Evolutionary conservation across 2,329 filamentous ascomycete genomes (phyloP).

Genomic region (Exophiala sideris): DNA sequence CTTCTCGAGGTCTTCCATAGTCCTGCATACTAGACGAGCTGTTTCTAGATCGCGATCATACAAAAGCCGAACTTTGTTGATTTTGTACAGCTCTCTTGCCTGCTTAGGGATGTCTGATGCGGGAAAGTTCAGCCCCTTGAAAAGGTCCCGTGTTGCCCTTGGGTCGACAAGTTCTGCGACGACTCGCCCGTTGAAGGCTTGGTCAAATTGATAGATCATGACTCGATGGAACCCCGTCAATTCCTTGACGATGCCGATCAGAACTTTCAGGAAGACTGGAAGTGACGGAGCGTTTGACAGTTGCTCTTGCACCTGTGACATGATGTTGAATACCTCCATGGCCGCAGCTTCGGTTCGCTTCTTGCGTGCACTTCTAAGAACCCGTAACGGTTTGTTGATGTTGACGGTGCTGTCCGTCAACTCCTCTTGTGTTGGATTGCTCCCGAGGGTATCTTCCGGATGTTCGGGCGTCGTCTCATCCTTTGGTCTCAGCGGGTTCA

Average conservation of each 20-base stretch:
- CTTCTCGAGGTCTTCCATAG: slow-evolving; percentile 66
- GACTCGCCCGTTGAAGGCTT: slow-evolving; percentile 76
- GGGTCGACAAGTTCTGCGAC: slow-evolving; percentile 85
- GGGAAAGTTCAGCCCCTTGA: slow-evolving; percentile 83
- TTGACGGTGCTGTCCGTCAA: slow-evolving; percentile 71
- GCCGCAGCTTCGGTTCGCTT: slow-evolving; percentile 78
- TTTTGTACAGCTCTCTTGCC: slow-evolving; percentile 80
- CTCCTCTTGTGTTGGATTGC: slow-evolving; percentile 71
- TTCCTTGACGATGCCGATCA: slow-evolving; percentile 84
- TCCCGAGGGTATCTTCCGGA: slow-evolving; percentile 70
- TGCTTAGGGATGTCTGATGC: slow-evolving; percentile 83
- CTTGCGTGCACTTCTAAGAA: slow-evolving; percentile 71
- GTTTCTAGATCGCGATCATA: slow-evolving; percentile 82
- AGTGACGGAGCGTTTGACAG: slow-evolving; percentile 68
- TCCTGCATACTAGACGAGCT: slow-evolving; percentile 75
- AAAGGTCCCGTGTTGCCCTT: slow-evolving; percentile 73
- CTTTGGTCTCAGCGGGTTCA: slow-evolving; percentile 63
- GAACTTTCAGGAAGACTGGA: slow-evolving; percentile 71
- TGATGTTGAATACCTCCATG: slow-evolving; percentile 88
- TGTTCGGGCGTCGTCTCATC: slow-evolving; percentile 59
- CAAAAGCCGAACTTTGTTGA: slow-evolving; percentile 83
- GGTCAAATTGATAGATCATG: slow-evolving; percentile 90
- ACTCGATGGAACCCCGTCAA: slow-evolving; percentile 87
- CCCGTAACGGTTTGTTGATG: slow-evolving; percentile 71
- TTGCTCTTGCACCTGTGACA: slow-evolving; percentile 89